Conservation (phyloP, 73 alveolate species). For the Tetrahymena borealis region DNA sequence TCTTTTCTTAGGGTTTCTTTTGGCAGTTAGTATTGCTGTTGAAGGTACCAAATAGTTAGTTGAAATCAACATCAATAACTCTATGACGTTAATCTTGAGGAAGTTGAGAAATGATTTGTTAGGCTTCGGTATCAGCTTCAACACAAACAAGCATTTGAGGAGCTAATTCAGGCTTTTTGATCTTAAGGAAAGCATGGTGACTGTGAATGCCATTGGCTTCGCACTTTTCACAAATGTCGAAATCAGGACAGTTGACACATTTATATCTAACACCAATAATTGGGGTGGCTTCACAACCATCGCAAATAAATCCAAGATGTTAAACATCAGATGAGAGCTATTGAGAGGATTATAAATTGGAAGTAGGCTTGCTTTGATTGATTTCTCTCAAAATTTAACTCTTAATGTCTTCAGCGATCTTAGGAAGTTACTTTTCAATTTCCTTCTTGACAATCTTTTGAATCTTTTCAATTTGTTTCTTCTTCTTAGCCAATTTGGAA, state of each 20-base stretch:
- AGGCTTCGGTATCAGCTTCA: background rate
- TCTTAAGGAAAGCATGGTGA: slow-evolving; percentile 9
- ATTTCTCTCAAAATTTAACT: background rate
- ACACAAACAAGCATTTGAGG: background rate
- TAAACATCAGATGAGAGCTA: background rate
- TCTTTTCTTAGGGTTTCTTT: too few relatives aligned
- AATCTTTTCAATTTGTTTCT: background rate
- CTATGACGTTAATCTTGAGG: background rate
- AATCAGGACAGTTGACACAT: slow-evolving; percentile 76
- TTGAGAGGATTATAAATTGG: background rate
- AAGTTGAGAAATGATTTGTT: background rate
- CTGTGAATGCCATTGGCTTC: slow-evolving; percentile 58
- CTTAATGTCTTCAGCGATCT: background rate
- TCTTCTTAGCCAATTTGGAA: background rate
- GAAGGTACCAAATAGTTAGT: background rate
- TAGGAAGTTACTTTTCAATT: background rate
- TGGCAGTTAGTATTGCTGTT: background rate
- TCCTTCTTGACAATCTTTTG: background rate
- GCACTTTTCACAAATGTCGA: slow-evolving; percentile 82
- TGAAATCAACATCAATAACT: background rate
- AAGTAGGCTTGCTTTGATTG: background rate
- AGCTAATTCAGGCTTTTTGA: background rate
- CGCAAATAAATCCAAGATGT: slow-evolving; percentile 56
- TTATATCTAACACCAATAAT: slow-evolving; percentile 77
- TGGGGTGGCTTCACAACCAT: slow-evolving; percentile 75